Evolutionary conservation across 2,329 filamentous ascomycete species (phyloP), one percentile per base, ranked within the genome.

Genomic region (Ascochyta fabae): DNA sequence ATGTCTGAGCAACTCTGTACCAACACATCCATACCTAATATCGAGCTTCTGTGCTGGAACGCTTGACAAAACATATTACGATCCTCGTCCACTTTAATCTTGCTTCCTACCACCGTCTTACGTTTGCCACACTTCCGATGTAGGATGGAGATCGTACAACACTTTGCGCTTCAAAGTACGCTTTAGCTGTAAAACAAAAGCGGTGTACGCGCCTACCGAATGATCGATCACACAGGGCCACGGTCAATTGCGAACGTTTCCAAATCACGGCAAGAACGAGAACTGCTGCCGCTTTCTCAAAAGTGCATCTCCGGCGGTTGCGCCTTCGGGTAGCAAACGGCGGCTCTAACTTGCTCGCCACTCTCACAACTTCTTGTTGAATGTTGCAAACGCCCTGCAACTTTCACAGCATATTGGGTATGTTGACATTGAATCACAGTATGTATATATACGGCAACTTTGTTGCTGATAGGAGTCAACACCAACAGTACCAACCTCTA

Each of bases 1-100:
- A 66, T 43, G 62, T 62, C 53, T 48, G 52, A 46, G 56, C 36
- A 58, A 48, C 33, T 36, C 40, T 61, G 48, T 64, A 67, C 41
- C 43, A 56, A 52, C 46, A 55, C 35, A 61, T 55, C 60, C 59
- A 57, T 65, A 57, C 8, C n/a, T 57, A 48, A 57, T 57, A 52
- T 16, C 13, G 26, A 39, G 43, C 36, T 22, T 27, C 6, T 13
- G 13, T 22, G 9, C 7, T 33, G 31, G 10, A 27, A 24, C 31
- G n/a, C 38, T 39, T n/a, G 22, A 36, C 19, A 42, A 19, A 19
- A 48, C 39, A 49, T 24, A 51, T 39, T 31, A 56, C 24, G 38
- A 36, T 12, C 24, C 26, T 24, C 44, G 10, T 23, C 26, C 4
- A 19, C 19, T 9, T 39, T 10, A 8, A 19, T 6, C 9, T 16